These are phyloP conservation scores for Proteromonas lacertae DNA, from an alignment of 352 stramenopile genomes.

Conservation along the genomic window DNA sequence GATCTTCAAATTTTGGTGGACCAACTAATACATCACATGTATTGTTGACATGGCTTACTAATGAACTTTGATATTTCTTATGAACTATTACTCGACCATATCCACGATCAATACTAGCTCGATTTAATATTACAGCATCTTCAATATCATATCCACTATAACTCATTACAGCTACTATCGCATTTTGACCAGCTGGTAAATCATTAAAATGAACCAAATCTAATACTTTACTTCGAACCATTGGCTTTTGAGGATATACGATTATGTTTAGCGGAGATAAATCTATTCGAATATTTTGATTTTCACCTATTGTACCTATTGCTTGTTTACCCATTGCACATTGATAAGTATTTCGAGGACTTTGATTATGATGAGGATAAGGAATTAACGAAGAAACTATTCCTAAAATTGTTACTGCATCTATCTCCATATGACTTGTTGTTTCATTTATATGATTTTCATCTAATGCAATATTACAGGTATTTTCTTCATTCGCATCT, in stretches of 20 bases:
- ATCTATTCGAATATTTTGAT: slow-evolving; percentile 96
- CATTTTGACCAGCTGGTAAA: slow-evolving; percentile 88
- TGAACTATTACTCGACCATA: slow-evolving; percentile 93
- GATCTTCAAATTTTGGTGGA: no score
- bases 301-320: slow-evolving; percentile 93
- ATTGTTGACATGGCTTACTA: slow-evolving; percentile 8
- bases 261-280: slow-evolving; percentile 87
- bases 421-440: slow-evolving; percentile 77
- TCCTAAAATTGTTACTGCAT: slow-evolving; percentile 89
- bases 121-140: slow-evolving; percentile 49
- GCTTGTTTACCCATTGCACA: slow-evolving; percentile 98
- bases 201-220: slow-evolving; percentile 93
- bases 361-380: slow-evolving; percentile 95
- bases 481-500: slow-evolving; percentile 97
- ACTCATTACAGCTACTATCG: slow-evolving; percentile 93
- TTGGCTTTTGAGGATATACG: slow-evolving; percentile 92
- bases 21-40: no score
- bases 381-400: slow-evolving; percentile 91
- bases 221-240: slow-evolving; percentile 91
- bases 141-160: slow-evolving; percentile 99
- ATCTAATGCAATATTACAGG: slow-evolving; percentile 81
- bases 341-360: slow-evolving; percentile 95
- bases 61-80: slow-evolving; percentile 81
- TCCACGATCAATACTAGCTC: slow-evolving; percentile 59
- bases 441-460: slow-evolving; percentile 16